Base-by-base conservation (phyloP, 352 stramenopile species). In the Globisporangium irregulare region DNA sequence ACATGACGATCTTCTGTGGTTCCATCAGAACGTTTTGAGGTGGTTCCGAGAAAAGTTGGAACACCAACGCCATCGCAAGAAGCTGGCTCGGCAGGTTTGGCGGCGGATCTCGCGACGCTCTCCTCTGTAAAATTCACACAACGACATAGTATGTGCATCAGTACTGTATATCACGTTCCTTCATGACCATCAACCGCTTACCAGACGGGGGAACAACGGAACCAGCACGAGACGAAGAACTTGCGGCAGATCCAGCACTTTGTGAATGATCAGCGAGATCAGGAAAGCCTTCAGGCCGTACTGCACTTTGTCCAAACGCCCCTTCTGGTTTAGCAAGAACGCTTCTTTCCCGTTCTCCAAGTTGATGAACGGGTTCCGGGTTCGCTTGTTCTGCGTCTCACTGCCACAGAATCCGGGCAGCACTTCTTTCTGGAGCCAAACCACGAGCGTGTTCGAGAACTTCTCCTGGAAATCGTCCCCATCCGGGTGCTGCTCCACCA, bases 401-500 rank as follows among this genome's bases (percentile, higher is more conserved):
- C 73, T 90, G 18, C 89, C 89, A 59, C 81, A 84, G 55, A 96
- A 96, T 3, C 81, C 89, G 7, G 85, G 84, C 8, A 96, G 65
- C 20, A 96, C 89, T 69, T 96, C 89, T 58, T 94, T 94, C 59
- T 96, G 85, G 9, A 96, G 59, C 89, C 89, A 96, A 14, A 93
- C 78, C 1, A 95, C 81, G 4, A 96, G 67, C 2, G 86, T 94
- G 59, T 95, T 93, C 1, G 82, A 80, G 51, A 96, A 93, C 56
- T 94, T 94, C 46, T 93, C 83, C 63, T 88, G 83, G 34, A 94
- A 94, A 53, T 94, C 84, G 14, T 96, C 89, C 18, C 83, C 79
- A 65, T 95, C 89, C 10, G 86, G 86, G 67, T 96, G 89, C 61
- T 92, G 85, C 62, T 94, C 87, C 22, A 94, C 79, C 5, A 95